These are phyloP conservation scores for Cladosporium halotolerans DNA, from an alignment of 2,329 filamentous ascomycete species.

Conservation along the genomic window DNA sequence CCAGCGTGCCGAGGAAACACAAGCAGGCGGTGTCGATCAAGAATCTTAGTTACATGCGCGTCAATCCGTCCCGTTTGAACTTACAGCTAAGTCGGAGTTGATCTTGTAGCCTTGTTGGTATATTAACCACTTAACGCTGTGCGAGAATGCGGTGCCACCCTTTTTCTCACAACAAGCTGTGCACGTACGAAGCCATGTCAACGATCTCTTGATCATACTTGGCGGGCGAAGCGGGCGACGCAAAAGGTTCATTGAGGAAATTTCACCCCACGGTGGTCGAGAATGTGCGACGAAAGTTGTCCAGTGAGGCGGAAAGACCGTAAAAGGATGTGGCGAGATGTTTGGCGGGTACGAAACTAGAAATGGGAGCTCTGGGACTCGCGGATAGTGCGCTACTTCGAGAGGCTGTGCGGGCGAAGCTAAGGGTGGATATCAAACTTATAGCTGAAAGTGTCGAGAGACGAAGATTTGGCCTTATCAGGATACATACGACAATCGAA, in stretches of 20 bases:
- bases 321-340: constrained; percentile 50
- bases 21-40: constrained; percentile 93
- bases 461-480: neutral
- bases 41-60: constrained; percentile 6
- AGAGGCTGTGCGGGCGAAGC: constrained; percentile 25
- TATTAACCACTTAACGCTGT: too few relatives aligned
- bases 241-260: constrained; percentile 22
- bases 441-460: constrained; percentile 14
- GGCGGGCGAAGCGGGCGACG: constrained; percentile 22
- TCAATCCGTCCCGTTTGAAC: constrained; percentile 32
- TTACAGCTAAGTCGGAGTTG: constrained; percentile 84
- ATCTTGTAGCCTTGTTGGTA: too few relatives aligned
- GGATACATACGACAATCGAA: neutral
- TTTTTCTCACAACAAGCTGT: too few relatives aligned
- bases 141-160: too few relatives aligned
- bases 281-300: constrained; percentile 18
- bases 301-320: too few relatives aligned
- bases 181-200: constrained; percentile 91
- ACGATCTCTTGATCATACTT: constrained; percentile 83
- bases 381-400: constrained; percentile 22
- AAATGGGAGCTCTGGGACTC: constrained; percentile 6
- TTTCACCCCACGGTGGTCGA: constrained; percentile 27
- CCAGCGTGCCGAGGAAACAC: constrained; percentile 93
- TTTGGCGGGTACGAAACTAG: constrained; percentile 1
- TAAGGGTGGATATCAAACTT: constrained; percentile 35